Evolutionary conservation across 306 rosid genomes (phyloP), one percentile per base, ranked within the genome.

Genomic region (Sicyos edulis): DNA sequence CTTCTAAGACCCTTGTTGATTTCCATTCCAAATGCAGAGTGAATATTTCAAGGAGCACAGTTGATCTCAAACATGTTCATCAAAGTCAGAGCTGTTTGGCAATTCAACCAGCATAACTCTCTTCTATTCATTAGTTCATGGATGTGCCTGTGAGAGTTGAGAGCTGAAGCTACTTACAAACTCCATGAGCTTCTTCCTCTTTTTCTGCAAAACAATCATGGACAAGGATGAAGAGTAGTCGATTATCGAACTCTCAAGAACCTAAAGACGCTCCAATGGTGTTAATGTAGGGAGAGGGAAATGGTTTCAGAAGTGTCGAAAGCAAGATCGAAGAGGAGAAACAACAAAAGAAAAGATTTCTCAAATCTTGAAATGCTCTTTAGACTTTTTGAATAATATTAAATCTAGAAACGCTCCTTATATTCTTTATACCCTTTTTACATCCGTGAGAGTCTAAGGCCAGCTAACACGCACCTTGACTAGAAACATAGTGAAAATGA

Each of bases 121-220:
- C 29, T 50, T 47, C 17, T 8, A 0, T 22, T 6, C 57, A 3
- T 69, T 49, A 34, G 45, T 49, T 69, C 72, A 15, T 69, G 59
- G 21, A 67, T 49, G 42, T 67, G 42, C 72, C 7, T 67, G 7
- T 21, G 71, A 47, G 72, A 67, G 55, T 3, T 47, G 26, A 29
- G 26, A 64, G 71, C 34, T 66, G 29, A 10, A 65, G 53, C 71
- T 42, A 17, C 17, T 17, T 44, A 47, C 71, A 44, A 49, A 13
- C 21, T 69, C 45, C 73, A 24, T 24, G 59, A 50, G 47, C 22
- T 68, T 68, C 53, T 10, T 64, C n/a, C 69, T 7, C 72, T 21
- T 21, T 21, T 20, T 47, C 42, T 67, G 56, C 54, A 42, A 49
- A 67, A 8, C 20, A 21, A 14, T 47, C 20, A 22, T 8, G 16